A percentile compares a stretch with the other conserved stretches of the same genome.
Evolutionary conservation across 2,329 filamentous ascomycete species (phyloP).

Genomic region (Chaetomiaceae sp.): DNA sequence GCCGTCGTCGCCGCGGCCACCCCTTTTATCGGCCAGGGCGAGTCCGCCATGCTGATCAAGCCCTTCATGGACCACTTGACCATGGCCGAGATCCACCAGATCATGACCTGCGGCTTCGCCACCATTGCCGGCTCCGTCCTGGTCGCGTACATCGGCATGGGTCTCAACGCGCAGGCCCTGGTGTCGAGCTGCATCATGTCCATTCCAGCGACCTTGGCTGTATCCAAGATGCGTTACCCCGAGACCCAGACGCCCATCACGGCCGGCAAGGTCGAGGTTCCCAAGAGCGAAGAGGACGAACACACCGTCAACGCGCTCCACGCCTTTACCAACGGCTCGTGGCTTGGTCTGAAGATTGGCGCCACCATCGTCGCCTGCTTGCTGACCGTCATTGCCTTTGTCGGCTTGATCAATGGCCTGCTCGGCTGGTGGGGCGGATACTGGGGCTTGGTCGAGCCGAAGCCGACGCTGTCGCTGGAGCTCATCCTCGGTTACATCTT

Average conservation of each 20-base stretch:
- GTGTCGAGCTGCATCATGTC: conserved; percentile 94
- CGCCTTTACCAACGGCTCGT: conserved; percentile 78
- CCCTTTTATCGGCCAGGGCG: conserved; percentile 90
- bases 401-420: conserved; percentile 69
- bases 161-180: conserved; percentile 77
- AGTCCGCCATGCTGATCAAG: conserved; percentile 87
- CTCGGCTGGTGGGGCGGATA: conserved; percentile 82
- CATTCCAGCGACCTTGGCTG: conserved; percentile 83
- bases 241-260: conserved; percentile 84
- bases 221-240: conserved; percentile 85
- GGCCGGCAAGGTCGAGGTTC: conserved; percentile 72
- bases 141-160: conserved; percentile 78
- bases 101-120: conserved; percentile 89
- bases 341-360: conserved; percentile 81
- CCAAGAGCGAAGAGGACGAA: conserved; percentile 73
- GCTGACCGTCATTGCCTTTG: conserved; percentile 76
- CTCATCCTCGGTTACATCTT: conserved; percentile 72
- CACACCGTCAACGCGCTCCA: conserved; percentile 76
- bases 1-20: conserved; percentile 91
- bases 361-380: conserved; percentile 76
- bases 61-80: conserved; percentile 85
- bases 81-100: conserved; percentile 80
- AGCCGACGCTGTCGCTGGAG: conserved; percentile 57
- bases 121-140: conserved; percentile 87
- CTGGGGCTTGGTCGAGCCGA: conserved; percentile 63